These are phyloP conservation scores for Penicillium sp. DNA, from an alignment of 2,329 filamentous ascomycete genomes.

Conservation along the genomic window DNA sequence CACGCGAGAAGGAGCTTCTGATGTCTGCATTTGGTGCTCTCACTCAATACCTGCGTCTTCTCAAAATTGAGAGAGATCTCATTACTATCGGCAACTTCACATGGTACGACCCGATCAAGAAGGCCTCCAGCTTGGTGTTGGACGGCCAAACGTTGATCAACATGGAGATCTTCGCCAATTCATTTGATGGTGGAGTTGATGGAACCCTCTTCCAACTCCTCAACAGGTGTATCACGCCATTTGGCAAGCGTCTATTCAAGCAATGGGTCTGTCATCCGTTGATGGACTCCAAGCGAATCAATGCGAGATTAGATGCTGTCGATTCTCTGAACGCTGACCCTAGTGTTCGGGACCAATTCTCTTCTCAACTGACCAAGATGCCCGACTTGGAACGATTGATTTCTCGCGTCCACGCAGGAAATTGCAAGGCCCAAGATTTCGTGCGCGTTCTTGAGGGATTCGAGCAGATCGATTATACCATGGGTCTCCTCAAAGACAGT, in stretches of 20 bases:
- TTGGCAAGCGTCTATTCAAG: slow-evolving; percentile 92
- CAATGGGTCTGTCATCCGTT: slow-evolving; percentile 98
- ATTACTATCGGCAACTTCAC: slow-evolving; percentile 89
- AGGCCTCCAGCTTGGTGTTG: slow-evolving; percentile 83
- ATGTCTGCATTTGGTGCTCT: slow-evolving; percentile 93
- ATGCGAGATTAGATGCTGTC: slow-evolving; percentile 90
- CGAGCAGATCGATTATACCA: slow-evolving; percentile 95
- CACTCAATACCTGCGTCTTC: slow-evolving; percentile 79
- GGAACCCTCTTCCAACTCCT: slow-evolving; percentile 89
- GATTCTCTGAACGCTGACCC: slow-evolving; percentile 87
- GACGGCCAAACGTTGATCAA: slow-evolving; percentile 98
- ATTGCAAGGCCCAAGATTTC: slow-evolving; percentile 91
- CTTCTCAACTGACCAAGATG: slow-evolving; percentile 84
- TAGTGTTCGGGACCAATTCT: slow-evolving; percentile 82
- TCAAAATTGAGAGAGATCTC: slow-evolving; percentile 87
- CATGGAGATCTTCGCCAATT: slow-evolving; percentile 95
- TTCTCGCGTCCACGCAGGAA: slow-evolving; percentile 88
- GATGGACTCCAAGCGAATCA: slow-evolving; percentile 83
- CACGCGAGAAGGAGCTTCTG: slow-evolving; percentile 75
- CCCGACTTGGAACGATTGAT: slow-evolving; percentile 93
- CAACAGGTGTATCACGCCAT: slow-evolving; percentile 93
- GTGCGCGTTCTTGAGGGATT: slow-evolving; percentile 92
- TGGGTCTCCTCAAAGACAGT: slow-evolving; percentile 75
- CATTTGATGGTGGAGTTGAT: slow-evolving; percentile 79
- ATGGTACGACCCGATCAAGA: slow-evolving; percentile 90